Evolutionary conservation across 805 yeast genomes (phyloP).

Genomic region (Hanseniaspora pseudoguilliermondii): DNA sequence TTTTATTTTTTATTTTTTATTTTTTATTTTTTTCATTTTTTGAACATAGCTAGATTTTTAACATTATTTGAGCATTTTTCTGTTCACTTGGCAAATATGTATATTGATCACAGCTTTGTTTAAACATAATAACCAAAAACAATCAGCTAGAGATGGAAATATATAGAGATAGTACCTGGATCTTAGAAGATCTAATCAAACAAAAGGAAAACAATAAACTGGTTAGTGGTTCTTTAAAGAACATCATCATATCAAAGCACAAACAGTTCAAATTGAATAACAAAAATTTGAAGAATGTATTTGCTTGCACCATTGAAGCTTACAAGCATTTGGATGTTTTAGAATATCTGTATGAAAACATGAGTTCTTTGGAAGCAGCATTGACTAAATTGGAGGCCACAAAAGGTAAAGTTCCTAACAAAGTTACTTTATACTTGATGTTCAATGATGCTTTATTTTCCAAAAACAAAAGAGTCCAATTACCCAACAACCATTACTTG

Average conservation of each 20-base stretch:
- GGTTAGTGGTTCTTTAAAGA: slow-evolving; percentile 41
- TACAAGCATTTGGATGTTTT: slow-evolving; percentile 58
- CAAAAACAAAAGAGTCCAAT: slow-evolving; percentile 66
- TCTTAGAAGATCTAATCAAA: slow-evolving; percentile 24
- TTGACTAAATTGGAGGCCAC: slow-evolving; percentile 45
- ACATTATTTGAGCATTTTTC: too few species aligned
- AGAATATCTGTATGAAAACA: slow-evolving; percentile 46
- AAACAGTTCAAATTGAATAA: slow-evolving; percentile 37
- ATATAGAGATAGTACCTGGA: slow-evolving; percentile 32
- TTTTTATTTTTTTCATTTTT: not conserved
- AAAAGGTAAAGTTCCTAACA: slow-evolving; percentile 35
- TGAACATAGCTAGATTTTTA: not conserved
- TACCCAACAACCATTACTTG: slow-evolving; percentile 66
- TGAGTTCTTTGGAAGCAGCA: not conserved
- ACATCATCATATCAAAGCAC: slow-evolving; percentile 39
- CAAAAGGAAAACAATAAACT: slow-evolving; percentile 19
- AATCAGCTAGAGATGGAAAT: slow-evolving; percentile 20
- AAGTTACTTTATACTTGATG: slow-evolving; percentile 36
- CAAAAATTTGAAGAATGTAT: slow-evolving; percentile 66
- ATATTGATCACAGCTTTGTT: too few species aligned
- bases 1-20: not conserved
- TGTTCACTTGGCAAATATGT: too few species aligned
- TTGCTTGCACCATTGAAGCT: slow-evolving; percentile 71
- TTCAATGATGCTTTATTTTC: slow-evolving; percentile 73
- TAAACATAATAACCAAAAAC: too few species aligned